Evolutionary conservation across 495 filamentous ascomycete genomes (phyloP).

Genomic region (Cryomyces antarcticus): DNA sequence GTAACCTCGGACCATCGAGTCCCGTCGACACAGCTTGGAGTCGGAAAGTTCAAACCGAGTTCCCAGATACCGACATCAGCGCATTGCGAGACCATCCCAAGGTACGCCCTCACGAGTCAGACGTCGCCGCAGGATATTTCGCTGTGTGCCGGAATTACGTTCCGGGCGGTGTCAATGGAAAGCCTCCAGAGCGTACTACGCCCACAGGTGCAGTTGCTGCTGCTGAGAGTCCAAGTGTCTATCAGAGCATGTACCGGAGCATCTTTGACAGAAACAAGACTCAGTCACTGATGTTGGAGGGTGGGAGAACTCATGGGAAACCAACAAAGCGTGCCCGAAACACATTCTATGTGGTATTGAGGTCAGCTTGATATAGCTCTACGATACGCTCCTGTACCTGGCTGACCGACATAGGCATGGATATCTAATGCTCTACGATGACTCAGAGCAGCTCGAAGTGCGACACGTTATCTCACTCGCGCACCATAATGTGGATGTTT

Average conservation of each 20-base stretch:
- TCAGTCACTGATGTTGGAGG: conserved; percentile 22
- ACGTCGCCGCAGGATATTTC: conserved; percentile 85
- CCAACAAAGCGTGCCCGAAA: conserved; percentile 57
- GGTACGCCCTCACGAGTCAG: conserved; percentile 19
- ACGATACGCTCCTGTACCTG: too few species aligned
- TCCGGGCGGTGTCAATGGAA: conserved; percentile 74
- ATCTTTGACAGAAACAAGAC: conserved; percentile 69
- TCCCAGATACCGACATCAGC: neutral
- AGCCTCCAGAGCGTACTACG: conserved; percentile 73
- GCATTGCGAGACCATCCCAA: neutral
- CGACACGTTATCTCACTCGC: conserved; percentile 84
- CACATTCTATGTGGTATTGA: conserved; percentile 83
- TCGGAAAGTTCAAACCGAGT: conserved; percentile 8
- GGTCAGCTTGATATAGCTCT: conserved; percentile 34
- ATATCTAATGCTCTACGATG: conserved; percentile 93
- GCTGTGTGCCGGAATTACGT: conserved; percentile 85
- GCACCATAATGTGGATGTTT: conserved; percentile 70
- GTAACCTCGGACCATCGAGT: conserved; percentile 13
- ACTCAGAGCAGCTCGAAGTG: conserved; percentile 71
- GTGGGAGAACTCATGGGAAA: conserved; percentile 29
- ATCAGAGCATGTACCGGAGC: conserved; percentile 93
- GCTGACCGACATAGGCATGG: conserved; percentile 43
- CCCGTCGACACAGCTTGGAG: conserved; percentile 1
- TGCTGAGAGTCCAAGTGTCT: conserved; percentile 72
- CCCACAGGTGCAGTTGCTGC: conserved; percentile 52